These are phyloP conservation scores for Kalanchoe fedtschenkoi DNA, from an alignment of 164 flowering plant genomes.

Conservation along the genomic window DNA sequence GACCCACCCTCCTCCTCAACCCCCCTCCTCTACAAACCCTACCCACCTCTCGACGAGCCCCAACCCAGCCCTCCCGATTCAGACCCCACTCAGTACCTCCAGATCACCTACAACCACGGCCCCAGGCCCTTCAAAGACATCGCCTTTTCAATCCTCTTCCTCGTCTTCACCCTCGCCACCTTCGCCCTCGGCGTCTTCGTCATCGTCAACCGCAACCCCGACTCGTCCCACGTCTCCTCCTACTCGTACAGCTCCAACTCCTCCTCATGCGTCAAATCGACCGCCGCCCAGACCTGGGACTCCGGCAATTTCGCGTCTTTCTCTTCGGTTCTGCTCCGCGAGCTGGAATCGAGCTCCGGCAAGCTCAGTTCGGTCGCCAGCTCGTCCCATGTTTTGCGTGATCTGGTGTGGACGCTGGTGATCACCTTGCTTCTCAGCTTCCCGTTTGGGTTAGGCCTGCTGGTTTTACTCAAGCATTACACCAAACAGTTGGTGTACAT, in stretches of 20 bases:
- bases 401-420: conserved; percentile 70
- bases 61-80: conserved; percentile 20
- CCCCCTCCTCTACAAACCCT: conserved; percentile 58
- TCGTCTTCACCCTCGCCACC: conserved; percentile 50
- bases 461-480: conserved; percentile 61
- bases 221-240: conserved; percentile 35
- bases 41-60: conserved; percentile 22
- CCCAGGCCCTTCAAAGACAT: conserved; percentile 64
- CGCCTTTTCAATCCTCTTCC: conserved; percentile 61
- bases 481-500: conserved; percentile 75
- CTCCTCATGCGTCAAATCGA: conserved; percentile 38
- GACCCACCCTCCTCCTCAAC: conserved; percentile 37
- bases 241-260: conserved; percentile 39
- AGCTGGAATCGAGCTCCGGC: background rate
- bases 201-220: conserved; percentile 40
- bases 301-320: background rate
- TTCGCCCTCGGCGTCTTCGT: conserved; percentile 79
- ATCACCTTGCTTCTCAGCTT: conserved; percentile 53
- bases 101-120: conserved; percentile 64
- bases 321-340: background rate
- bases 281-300: background rate
- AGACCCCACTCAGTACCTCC: conserved; percentile 50
- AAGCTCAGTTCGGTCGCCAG: background rate
- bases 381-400: conserved; percentile 21
- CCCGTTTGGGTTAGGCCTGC: conserved; percentile 46